phyloP scores from a whole-genome alignment of 768 basidiomycete genomes.

The Tulasnella sp. region DNA sequence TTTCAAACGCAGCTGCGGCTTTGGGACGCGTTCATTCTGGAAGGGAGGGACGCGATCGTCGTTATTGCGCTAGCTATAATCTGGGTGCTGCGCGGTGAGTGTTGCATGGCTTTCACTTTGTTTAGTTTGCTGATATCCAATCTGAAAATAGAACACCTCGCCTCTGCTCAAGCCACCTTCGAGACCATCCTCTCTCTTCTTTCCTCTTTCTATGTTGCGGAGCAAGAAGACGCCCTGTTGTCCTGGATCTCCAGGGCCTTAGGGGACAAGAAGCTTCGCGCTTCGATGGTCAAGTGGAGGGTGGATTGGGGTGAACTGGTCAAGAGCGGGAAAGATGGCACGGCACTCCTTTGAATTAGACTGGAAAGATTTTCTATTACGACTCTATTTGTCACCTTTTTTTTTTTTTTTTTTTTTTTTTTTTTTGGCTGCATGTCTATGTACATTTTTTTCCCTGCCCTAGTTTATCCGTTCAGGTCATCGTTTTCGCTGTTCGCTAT shows the following conservation, averaged over 20 bases:
- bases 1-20: conserved; percentile 89
- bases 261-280: conserved; percentile 52
- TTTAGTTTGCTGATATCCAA: not conserved
- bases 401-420: not conserved
- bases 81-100: conserved; percentile 79
- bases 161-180: conserved; percentile 65
- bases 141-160: conserved; percentile 59
- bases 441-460: too few relatives aligned
- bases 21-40: conserved; percentile 90
- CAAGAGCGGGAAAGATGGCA: conserved; percentile 25
- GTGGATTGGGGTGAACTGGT: conserved; percentile 58
- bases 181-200: conserved; percentile 86
- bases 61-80: conserved; percentile 79
- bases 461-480: too few relatives aligned
- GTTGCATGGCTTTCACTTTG: not conserved
- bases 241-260: conserved; percentile 64
- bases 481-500: too few relatives aligned
- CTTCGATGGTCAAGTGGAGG: conserved; percentile 66
- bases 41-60: conserved; percentile 83
- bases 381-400: too few relatives aligned
- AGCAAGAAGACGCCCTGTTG: conserved; percentile 75
- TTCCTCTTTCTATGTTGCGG: conserved; percentile 90
- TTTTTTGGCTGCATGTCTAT: not conserved
- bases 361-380: too few relatives aligned
- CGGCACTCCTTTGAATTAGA: conserved; percentile 27